A percentile compares a stretch with the other conserved stretches of the same genome.
These are phyloP conservation scores for Exophiala phaeomuriformis DNA, from an alignment of 2,329 filamentous ascomycete species.

Conservation along the genomic window DNA sequence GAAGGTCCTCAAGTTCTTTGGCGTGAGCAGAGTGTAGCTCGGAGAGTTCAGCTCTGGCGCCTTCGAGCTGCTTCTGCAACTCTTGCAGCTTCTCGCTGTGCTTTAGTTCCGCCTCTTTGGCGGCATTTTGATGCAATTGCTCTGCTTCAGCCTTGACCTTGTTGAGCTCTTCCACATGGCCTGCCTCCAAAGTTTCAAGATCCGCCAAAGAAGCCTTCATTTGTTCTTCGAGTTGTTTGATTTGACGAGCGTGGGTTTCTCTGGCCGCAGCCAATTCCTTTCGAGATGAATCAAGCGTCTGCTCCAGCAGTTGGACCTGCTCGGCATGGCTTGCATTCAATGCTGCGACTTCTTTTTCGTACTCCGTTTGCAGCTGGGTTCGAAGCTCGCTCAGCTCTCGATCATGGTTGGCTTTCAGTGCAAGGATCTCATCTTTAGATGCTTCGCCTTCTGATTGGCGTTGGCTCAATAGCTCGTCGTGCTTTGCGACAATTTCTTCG, in stretches of 20 bases:
- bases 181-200: constrained; percentile 16
- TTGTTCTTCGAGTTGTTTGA: constrained; percentile 21
- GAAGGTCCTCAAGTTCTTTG: constrained; percentile 31
- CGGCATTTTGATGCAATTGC: constrained; percentile 11
- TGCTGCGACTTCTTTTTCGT: constrained; percentile 8
- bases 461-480: constrained; percentile 6
- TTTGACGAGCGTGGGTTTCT: constrained; percentile 16
- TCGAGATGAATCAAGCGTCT: constrained; percentile 33
- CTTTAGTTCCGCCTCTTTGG: constrained; percentile 13
- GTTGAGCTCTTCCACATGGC: constrained; percentile 17
- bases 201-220: constrained; percentile 17
- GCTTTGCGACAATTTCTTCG: constrained; percentile 3
- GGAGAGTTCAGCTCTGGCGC: constrained; percentile 12
- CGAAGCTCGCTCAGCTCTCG: constrained; percentile 9
- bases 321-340: constrained; percentile 29
- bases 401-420: constrained; percentile 12
- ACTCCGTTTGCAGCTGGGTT: constrained; percentile 6
- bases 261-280: constrained; percentile 25
- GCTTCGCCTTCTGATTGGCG: constrained; percentile 1
- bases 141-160: constrained; percentile 13
- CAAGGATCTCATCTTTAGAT: constrained; percentile 11
- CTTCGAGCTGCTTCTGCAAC: constrained; percentile 15
- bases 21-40: constrained; percentile 28
- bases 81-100: constrained; percentile 11
- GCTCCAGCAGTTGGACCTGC: constrained; percentile 32